Percentiles rank a stretch among this genome's conserved stretches.
Evolutionary conservation across 371 early-diverging fungal species (phyloP).

Genomic region (Rhizopus arrhizus): DNA sequence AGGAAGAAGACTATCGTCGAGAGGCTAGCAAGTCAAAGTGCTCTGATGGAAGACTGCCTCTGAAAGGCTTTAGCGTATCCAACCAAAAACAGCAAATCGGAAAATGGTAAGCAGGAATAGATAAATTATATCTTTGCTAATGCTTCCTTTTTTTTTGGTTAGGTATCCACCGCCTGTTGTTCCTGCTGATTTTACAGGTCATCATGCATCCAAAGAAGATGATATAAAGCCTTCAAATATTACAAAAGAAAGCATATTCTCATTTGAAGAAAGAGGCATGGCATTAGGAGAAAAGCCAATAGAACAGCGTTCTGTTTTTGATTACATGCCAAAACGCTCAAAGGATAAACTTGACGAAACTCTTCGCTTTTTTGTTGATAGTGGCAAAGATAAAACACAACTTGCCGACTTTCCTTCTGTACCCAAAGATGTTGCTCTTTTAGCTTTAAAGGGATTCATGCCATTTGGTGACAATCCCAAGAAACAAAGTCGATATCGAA

Average conservation of each 20-base stretch:
- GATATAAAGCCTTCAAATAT: constrained; percentile 3
- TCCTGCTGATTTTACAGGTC: constrained; percentile 57
- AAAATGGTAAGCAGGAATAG: constrained; percentile 50
- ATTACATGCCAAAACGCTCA: constrained; percentile 67
- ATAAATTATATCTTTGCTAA: neutral
- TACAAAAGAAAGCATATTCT: constrained; percentile 30
- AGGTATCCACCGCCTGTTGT: constrained; percentile 62
- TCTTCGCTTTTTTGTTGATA: constrained; percentile 39
- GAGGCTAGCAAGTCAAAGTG: constrained; percentile 19
- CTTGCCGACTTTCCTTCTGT: constrained; percentile 55
- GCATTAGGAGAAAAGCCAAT: constrained; percentile 75
- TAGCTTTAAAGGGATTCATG: constrained; percentile 83
- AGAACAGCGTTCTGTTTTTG: constrained; percentile 76
- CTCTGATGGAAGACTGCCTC: constrained; percentile 63
- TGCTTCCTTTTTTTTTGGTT: neutral
- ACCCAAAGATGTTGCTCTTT: constrained; percentile 66
- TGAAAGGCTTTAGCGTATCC: constrained; percentile 61
- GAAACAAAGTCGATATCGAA: constrained; percentile 81
- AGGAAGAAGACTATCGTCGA: constrained; percentile 7
- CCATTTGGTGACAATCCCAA: constrained; percentile 76
- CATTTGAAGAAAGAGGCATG: constrained; percentile 68
- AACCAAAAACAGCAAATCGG: constrained; percentile 38
- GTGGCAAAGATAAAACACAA: constrained; percentile 33
- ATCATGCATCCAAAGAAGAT: constrained; percentile 30
- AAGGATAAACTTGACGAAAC: constrained; percentile 68